A percentile compares a stretch with the other conserved stretches of the same genome.
phyloP scores from a whole-genome alignment of 306 rosid genomes.

The Vigna mungo region DNA sequence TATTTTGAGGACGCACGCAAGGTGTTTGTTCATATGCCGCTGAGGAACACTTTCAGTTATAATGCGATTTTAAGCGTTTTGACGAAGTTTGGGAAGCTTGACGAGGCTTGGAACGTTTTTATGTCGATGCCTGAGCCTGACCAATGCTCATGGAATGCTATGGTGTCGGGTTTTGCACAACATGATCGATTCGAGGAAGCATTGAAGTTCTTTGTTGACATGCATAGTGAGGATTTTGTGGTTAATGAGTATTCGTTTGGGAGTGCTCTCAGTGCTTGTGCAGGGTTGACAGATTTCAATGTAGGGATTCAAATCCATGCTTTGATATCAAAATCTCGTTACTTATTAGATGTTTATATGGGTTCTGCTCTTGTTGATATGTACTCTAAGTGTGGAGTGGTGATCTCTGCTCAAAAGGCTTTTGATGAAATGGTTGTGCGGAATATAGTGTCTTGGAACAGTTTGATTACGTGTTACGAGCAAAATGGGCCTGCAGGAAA shows the following conservation, averaged over 20 bases:
- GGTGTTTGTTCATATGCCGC: slow-evolving; percentile 56
- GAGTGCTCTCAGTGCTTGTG: slow-evolving; percentile 64
- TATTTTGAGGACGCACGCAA: slow-evolving; percentile 48
- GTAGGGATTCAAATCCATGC: slow-evolving; percentile 63
- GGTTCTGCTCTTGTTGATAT: slow-evolving; percentile 67
- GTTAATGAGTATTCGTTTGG: slow-evolving; percentile 61
- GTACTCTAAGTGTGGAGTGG: slow-evolving; percentile 63
- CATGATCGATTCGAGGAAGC: slow-evolving; percentile 54
- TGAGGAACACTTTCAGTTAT: slow-evolving; percentile 56
- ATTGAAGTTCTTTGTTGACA: slow-evolving; percentile 49
- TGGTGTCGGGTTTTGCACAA: slow-evolving; percentile 57
- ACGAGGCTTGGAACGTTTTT: slow-evolving; percentile 58
- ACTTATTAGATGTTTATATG: slow-evolving; percentile 53
- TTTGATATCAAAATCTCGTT: slow-evolving; percentile 49
- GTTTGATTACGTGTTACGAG: slow-evolving; percentile 71
- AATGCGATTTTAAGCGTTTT: slow-evolving; percentile 53
- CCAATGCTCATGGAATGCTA: slow-evolving; percentile 69
- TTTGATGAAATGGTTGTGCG: slow-evolving; percentile 61
- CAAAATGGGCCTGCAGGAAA: slow-evolving; percentile 63
- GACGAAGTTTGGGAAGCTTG: slow-evolving; percentile 47
- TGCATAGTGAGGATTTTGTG: slow-evolving; percentile 57
- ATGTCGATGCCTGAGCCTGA: slow-evolving; percentile 54
- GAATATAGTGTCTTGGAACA: slow-evolving; percentile 67
- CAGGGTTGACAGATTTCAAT: slow-evolving; percentile 56
- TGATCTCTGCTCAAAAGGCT: slow-evolving; percentile 56